These are phyloP conservation scores for Evansstolkia leycettana DNA, from an alignment of 495 filamentous ascomycete genomes.

Conservation along the genomic window DNA sequence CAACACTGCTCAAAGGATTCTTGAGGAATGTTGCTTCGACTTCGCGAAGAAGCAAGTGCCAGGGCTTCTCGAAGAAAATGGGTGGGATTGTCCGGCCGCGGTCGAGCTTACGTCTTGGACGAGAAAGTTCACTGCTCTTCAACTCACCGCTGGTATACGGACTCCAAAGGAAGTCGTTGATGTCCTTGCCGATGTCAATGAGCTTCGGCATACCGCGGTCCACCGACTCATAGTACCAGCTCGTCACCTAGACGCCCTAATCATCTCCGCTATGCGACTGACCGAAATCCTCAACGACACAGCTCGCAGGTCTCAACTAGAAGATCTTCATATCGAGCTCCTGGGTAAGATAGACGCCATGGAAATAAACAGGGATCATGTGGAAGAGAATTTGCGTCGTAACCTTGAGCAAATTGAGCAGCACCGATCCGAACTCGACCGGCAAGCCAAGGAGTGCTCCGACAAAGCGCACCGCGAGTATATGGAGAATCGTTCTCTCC, in stretches of 20 bases:
- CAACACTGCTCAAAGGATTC: constrained; percentile 18
- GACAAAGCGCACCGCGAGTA: constrained; percentile 15
- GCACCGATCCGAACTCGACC: constrained; percentile 18
- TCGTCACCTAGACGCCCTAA: constrained; percentile 14
- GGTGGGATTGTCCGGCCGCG: constrained; percentile 20
- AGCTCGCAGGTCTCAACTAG: constrained; percentile 17
- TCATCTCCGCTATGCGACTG: constrained; percentile 16
- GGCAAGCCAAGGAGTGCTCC: constrained; percentile 15
- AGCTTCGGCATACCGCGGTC: constrained; percentile 20
- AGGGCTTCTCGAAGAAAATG: constrained; percentile 9
- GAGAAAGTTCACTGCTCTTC: constrained; percentile 8
- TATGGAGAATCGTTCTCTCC: constrained; percentile 17
- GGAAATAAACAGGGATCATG: constrained; percentile 26
- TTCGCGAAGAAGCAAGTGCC: constrained; percentile 23
- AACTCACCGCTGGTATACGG: constrained; percentile 11
- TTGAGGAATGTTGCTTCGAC: constrained; percentile 31
- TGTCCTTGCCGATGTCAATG: constrained; percentile 7
- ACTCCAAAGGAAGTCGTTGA: too few relatives aligned
- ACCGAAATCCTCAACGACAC: constrained; percentile 16
- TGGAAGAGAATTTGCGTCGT: constrained; percentile 17
- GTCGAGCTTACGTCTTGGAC: constrained; percentile 28
- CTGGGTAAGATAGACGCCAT: constrained; percentile 21
- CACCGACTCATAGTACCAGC: constrained; percentile 19
- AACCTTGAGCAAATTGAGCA: constrained; percentile 16
- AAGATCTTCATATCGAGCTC: constrained; percentile 21